These are phyloP conservation scores for Saccharomycopsis hybrid DNA, from an alignment of 1,139 yeast species.

Conservation along the genomic window DNA sequence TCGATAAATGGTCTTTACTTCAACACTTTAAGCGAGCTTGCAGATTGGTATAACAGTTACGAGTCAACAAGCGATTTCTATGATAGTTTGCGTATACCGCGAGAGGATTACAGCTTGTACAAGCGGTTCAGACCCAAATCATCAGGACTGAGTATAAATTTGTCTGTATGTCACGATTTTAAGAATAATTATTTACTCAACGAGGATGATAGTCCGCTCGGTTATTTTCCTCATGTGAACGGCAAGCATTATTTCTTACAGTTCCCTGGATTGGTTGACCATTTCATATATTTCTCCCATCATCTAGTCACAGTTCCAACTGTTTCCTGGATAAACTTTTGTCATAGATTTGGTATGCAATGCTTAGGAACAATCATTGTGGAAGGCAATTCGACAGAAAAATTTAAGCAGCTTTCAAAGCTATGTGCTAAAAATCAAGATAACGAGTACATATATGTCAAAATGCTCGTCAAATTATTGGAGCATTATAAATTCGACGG, in stretches of 20 bases:
- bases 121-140: constrained; percentile 1
- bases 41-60: constrained; percentile 17
- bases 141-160: constrained; percentile 4
- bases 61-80: not conserved
- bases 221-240: constrained; percentile 32
- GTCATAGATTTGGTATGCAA: constrained; percentile 32
- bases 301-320: constrained; percentile 34
- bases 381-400: constrained; percentile 28
- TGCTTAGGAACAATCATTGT: constrained; percentile 34
- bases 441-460: constrained; percentile 28
- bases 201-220: constrained; percentile 31
- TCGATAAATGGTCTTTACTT: constrained; percentile 14
- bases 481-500: constrained; percentile 34
- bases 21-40: constrained; percentile 15
- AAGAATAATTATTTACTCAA: constrained; percentile 31
- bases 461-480: constrained; percentile 26
- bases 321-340: constrained; percentile 32
- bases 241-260: constrained; percentile 32
- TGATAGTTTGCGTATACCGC: constrained; percentile 22
- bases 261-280: constrained; percentile 32
- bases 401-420: constrained; percentile 25
- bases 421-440: constrained; percentile 25
- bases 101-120: constrained; percentile 9
- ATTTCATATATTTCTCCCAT: constrained; percentile 35
- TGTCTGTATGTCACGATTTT: constrained; percentile 34